These are phyloP conservation scores for Ustulina deusta DNA, from an alignment of 2,329 filamentous ascomycete species.

Conservation along the genomic window DNA sequence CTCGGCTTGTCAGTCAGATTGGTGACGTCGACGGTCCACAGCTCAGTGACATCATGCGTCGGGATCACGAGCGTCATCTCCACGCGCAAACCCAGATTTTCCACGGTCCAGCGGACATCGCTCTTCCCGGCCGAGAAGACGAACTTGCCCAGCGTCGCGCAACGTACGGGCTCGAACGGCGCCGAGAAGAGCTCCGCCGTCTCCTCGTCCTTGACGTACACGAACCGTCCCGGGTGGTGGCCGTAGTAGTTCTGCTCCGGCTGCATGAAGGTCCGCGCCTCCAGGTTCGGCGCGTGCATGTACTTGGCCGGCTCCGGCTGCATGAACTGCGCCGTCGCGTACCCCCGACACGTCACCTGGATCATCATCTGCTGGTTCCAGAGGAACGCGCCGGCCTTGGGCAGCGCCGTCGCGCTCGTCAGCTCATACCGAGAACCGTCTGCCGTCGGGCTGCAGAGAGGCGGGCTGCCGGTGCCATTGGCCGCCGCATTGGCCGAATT, in stretches of 20 bases:
- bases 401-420: constrained; percentile 65
- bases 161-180: constrained; percentile 66
- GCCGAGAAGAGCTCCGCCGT: constrained; percentile 62
- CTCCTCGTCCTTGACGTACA: constrained; percentile 69
- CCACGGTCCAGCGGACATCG: constrained; percentile 65
- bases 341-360: constrained; percentile 69
- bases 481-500: constrained; percentile 18
- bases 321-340: constrained; percentile 70
- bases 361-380: constrained; percentile 74
- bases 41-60: constrained; percentile 65
- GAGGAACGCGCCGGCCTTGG: constrained; percentile 66
- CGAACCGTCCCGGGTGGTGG: constrained; percentile 69
- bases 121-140: constrained; percentile 67
- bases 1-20: constrained; percentile 61
- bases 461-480: constrained; percentile 7
- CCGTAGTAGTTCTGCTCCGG: constrained; percentile 70
- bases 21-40: constrained; percentile 66
- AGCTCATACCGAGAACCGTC: constrained; percentile 68
- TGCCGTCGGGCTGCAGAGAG: constrained; percentile 50
- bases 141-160: constrained; percentile 59
- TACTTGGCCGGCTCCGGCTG: constrained; percentile 71
- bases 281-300: constrained; percentile 68
- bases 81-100: constrained; percentile 63
- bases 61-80: constrained; percentile 65
- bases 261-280: constrained; percentile 71